phyloP scores from a whole-genome alignment of 1,284 basidiomycete species.

The Rhodotorula sp. region DNA sequence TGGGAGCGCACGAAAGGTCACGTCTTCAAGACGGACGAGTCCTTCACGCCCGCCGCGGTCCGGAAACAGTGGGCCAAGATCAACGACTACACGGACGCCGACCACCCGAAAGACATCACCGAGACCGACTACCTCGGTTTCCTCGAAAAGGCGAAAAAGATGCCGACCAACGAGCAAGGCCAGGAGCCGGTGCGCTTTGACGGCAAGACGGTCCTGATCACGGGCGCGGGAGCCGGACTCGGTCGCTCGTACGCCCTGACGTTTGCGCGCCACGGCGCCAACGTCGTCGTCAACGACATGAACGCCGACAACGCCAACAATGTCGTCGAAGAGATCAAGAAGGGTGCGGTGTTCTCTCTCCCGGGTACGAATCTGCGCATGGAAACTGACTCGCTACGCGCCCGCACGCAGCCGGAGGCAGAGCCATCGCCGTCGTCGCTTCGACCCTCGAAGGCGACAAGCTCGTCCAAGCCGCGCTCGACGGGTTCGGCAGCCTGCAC shows the following conservation, averaged over 20 bases:
- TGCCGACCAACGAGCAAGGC: slow-evolving; percentile 71
- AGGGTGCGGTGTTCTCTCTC: slow-evolving; percentile 55
- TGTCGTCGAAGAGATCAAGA: slow-evolving; percentile 83
- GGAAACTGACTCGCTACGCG: background rate
- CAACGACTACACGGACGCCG: slow-evolving; percentile 71
- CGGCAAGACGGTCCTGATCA: slow-evolving; percentile 89
- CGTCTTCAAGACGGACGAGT: slow-evolving; percentile 85
- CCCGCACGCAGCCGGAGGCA: slow-evolving; percentile 68
- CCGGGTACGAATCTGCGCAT: background rate
- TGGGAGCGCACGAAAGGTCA: slow-evolving; percentile 86
- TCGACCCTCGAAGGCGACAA: slow-evolving; percentile 87
- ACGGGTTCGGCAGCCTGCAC: slow-evolving; percentile 87
- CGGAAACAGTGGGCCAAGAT: slow-evolving; percentile 79
- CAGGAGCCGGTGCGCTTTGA: slow-evolving; percentile 68
- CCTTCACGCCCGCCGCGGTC: slow-evolving; percentile 92
- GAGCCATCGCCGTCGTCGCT: slow-evolving; percentile 77
- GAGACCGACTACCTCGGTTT: slow-evolving; percentile 59
- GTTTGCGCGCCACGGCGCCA: slow-evolving; percentile 88
- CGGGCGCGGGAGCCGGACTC: slow-evolving; percentile 89
- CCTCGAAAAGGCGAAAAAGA: slow-evolving; percentile 66
- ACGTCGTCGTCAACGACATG: slow-evolving; percentile 96
- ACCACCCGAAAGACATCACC: slow-evolving; percentile 68
- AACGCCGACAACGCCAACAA: slow-evolving; percentile 68
- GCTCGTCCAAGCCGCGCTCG: slow-evolving; percentile 82
- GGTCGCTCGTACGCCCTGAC: slow-evolving; percentile 89